phyloP scores from a whole-genome alignment of 1,284 basidiomycete species.

The Puccinia triticina region DNA sequence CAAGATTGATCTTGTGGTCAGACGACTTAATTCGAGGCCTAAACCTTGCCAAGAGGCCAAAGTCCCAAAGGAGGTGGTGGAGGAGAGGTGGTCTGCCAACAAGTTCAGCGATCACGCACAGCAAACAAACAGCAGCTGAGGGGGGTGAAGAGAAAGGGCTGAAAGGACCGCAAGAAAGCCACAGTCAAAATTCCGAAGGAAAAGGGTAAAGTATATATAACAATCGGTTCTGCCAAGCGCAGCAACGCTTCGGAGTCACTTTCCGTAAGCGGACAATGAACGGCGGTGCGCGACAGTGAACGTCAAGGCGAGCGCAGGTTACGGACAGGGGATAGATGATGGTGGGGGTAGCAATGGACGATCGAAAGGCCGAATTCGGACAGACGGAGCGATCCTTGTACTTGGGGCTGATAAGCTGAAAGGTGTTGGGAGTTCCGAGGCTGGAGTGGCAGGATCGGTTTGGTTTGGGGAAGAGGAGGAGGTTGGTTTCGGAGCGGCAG shows the following conservation, averaged over 20 bases:
- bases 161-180: neutral
- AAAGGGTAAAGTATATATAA: neutral
- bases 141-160: neutral
- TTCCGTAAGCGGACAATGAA: neutral
- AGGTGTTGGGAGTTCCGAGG: neutral
- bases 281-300: neutral
- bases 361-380: neutral
- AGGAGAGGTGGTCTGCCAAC: neutral
- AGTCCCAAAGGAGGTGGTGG: neutral
- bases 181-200: neutral
- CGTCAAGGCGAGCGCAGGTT: slow-evolving; percentile 8
- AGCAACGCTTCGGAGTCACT: neutral
- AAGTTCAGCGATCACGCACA: slow-evolving; percentile 13
- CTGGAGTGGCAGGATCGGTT: neutral
- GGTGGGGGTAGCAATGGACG: neutral
- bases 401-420: neutral
- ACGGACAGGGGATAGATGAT: slow-evolving; percentile 22
- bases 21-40: neutral
- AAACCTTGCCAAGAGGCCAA: neutral
- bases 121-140: slow-evolving; percentile 2
- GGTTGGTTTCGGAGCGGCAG: neutral
- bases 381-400: neutral
- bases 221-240: slow-evolving; percentile 1
- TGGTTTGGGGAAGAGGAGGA: neutral
- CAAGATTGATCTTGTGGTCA: slow-evolving; percentile 19